Conservation (phyloP, 1,284 basidiomycete species). For the Rhodotorula mucilaginosa region DNA sequence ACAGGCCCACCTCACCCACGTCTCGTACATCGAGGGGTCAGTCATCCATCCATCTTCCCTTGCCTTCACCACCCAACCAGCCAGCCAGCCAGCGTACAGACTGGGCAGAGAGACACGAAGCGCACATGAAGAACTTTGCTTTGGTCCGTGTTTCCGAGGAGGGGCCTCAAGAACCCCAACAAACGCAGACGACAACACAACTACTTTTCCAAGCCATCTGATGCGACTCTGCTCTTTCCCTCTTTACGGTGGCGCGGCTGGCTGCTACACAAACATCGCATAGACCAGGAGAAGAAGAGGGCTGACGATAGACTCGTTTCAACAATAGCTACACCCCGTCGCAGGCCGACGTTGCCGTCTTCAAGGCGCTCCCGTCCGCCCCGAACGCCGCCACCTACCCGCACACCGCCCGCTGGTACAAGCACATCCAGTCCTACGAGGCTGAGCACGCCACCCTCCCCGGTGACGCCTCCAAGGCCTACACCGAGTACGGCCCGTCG, state of each 20-base stretch:
- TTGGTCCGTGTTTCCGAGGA: slow-evolving; percentile 99
- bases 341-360: slow-evolving; percentile 94
- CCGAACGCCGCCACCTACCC: slow-evolving; percentile 69
- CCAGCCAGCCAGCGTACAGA: not conserved
- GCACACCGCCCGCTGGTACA: slow-evolving; percentile 88
- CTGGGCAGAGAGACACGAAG: not conserved
- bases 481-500: slow-evolving; percentile 52
- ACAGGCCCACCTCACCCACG: slow-evolving; percentile 72
- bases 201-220: slow-evolving; percentile 77
- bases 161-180: slow-evolving; percentile 84
- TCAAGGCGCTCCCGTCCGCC: slow-evolving; percentile 67
- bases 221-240: slow-evolving; percentile 47
- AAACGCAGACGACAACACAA: slow-evolving; percentile 66
- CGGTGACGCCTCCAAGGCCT: slow-evolving; percentile 75
- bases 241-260: not conserved
- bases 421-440: slow-evolving; percentile 83
- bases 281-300: not conserved
- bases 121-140: slow-evolving; percentile 71
- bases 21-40: slow-evolving; percentile 91
- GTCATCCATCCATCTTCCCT: slow-evolving; percentile 50
- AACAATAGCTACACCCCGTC: slow-evolving; percentile 81
- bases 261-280: too few species aligned
- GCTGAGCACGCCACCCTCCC: slow-evolving; percentile 74
- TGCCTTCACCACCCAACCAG: too few species aligned
- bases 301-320: not conserved